These are phyloP conservation scores for Pseudogymnoascus sp. DNA, from an alignment of 2,329 filamentous ascomycete genomes.

Conservation along the genomic window DNA sequence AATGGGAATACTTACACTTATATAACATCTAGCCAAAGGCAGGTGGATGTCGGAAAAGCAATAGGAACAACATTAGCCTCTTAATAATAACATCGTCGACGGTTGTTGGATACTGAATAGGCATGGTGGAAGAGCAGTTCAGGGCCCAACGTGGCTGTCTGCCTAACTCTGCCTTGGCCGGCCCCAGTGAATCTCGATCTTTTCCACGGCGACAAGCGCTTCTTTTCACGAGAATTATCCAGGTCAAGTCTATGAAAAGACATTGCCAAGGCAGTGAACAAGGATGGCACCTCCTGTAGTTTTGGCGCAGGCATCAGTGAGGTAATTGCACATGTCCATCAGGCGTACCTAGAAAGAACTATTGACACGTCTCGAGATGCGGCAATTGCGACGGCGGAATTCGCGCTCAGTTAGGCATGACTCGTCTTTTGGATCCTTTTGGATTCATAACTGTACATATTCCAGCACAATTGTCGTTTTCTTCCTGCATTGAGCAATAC, in stretches of 20 bases:
- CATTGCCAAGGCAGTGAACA: neutral
- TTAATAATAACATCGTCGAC: neutral
- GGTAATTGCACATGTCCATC: neutral
- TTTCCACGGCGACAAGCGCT: neutral
- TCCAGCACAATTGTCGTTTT: neutral
- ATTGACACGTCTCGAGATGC: constrained; percentile 4
- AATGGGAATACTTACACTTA: constrained; percentile 7
- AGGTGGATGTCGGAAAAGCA: neutral
- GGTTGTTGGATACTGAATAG: constrained; percentile 10
- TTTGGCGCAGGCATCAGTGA: constrained; percentile 4
- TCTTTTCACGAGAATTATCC: neutral
- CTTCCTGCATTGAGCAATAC: constrained; percentile 1
- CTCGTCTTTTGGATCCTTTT: neutral
- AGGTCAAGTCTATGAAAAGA: neutral
- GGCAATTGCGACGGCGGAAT: neutral
- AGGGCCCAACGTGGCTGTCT: constrained; percentile 2
- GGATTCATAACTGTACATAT: constrained; percentile 5
- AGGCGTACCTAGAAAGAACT: neutral
- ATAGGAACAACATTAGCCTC: constrained; percentile 6
- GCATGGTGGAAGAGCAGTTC: neutral
- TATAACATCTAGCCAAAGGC: constrained; percentile 2
- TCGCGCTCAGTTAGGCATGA: neutral
- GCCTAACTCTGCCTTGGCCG: constrained; percentile 9
- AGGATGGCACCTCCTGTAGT: neutral
- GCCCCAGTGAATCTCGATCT: neutral